Percentiles rank a stretch among this genome's conserved stretches.
phyloP scores from a whole-genome alignment of 2,329 filamentous ascomycete genomes.

The Phyllosticta citribraziliensis region DNA sequence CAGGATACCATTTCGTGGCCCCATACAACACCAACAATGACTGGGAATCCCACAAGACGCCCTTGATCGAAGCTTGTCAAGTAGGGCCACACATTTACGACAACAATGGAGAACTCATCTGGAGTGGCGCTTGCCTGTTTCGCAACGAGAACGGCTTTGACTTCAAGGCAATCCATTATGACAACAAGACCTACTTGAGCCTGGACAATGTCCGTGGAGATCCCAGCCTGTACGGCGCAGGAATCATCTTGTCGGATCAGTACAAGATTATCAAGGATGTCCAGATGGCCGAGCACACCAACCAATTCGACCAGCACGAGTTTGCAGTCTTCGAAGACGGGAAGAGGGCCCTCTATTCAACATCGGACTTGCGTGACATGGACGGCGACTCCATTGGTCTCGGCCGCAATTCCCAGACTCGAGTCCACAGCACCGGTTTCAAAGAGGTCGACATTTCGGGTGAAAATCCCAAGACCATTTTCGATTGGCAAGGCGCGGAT shows the following conservation, averaged over 20 bases:
- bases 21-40: conserved; percentile 27
- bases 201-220: conserved; percentile 39
- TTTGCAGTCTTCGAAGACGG: conserved; percentile 39
- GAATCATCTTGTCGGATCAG: conserved; percentile 41
- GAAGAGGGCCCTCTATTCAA: conserved; percentile 27
- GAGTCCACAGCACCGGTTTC: conserved; percentile 25
- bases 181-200: conserved; percentile 39
- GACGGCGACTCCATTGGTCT: conserved; percentile 8
- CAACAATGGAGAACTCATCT: conserved; percentile 35
- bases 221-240: conserved; percentile 41
- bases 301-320: conserved; percentile 43
- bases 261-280: conserved; percentile 41
- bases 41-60: conserved; percentile 3
- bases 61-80: conserved; percentile 5
- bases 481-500: conserved; percentile 50
- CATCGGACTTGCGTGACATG: conserved; percentile 21
- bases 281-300: conserved; percentile 22
- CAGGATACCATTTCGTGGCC: conserved; percentile 41
- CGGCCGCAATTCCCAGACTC: conserved; percentile 29
- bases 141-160: conserved; percentile 32
- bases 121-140: conserved; percentile 39
- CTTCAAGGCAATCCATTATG: conserved; percentile 39
- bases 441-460: conserved; percentile 35
- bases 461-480: conserved; percentile 35
- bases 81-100: conserved; percentile 20